These are phyloP conservation scores for Rauvolfia tetraphylla DNA, from an alignment of 257 asterid species.

Conservation along the genomic window DNA sequence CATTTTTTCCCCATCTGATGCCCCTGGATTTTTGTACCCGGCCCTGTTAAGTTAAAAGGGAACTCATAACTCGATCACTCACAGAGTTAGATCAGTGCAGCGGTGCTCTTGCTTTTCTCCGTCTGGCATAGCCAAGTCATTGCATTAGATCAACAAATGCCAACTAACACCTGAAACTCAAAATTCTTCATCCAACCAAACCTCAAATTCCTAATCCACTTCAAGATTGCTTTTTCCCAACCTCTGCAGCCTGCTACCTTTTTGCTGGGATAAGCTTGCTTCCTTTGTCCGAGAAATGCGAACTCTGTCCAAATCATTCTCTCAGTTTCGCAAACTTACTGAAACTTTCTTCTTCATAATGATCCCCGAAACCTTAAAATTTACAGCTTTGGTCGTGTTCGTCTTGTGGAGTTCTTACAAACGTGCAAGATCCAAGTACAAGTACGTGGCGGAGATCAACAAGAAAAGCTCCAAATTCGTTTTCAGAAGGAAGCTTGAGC, in stretches of 20 bases:
- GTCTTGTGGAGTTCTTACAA: conserved; percentile 21
- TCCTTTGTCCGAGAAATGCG: conserved; percentile 19
- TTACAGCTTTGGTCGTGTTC: conserved; percentile 24
- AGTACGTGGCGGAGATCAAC: conserved; percentile 33
- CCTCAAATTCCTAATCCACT: neutral
- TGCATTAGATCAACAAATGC: conserved; percentile 6
- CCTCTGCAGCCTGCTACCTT: too few species aligned
- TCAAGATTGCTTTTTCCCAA: too few species aligned
- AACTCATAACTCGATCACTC: too few species aligned
- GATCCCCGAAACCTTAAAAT: conserved; percentile 42
- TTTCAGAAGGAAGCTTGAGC: neutral
- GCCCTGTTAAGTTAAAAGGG: too few species aligned
- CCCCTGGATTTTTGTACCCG: too few species aligned
- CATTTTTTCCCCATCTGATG: too few species aligned
- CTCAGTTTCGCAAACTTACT: conserved; percentile 19
- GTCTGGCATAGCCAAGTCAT: neutral
- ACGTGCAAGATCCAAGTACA: conserved; percentile 17
- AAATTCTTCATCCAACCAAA: neutral
- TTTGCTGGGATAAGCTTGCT: too few species aligned
- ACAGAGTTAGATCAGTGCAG: too few species aligned
- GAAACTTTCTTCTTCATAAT: conserved; percentile 19
- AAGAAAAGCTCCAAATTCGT: conserved; percentile 34
- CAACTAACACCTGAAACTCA: neutral
- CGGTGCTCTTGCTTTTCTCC: neutral
- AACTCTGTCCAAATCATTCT: conserved; percentile 30